Evolutionary conservation across 2,329 filamentous ascomycete species (phyloP), one percentile per base, ranked within the genome.

Genomic region (Fusarium marasasianum): DNA sequence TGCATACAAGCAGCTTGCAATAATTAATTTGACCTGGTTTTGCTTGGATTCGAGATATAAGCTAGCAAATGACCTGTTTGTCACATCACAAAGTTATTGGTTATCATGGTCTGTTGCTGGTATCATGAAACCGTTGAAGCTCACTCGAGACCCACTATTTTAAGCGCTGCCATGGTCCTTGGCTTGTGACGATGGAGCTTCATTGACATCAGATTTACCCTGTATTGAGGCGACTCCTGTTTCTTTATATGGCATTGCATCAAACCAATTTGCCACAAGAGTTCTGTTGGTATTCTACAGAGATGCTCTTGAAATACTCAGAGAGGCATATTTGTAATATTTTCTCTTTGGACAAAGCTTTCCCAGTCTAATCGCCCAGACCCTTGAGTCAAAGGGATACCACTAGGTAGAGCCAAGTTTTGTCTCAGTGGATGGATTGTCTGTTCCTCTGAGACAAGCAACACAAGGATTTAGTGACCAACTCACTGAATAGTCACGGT

Each of bases 171-270:
- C 41, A 63, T 44, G 29, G 31, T 66, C 33, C 20, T 59, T 26
- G 37, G 50, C 64, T 38, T 65, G 40, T 66, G 61, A 58, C 10
- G 29, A 62, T 68, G 40, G 37, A 47, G 47, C 51, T 41, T 67
- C 55, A 15, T 63, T 12, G 22, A 63, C 24, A 15, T 40, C 43
- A 44, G 6, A 20, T 18, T n/a, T 69, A 69, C 48, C 64, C 48
- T 69, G 13, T 24, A 38, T 40, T 17, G 37, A 24, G 63, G 13
- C 38, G 22, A 44, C 18, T 29, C 26, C 22, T 26, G 3, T 18
- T 31, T 60, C 3, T n/a, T 29, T 9, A 14, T 3, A 48, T 4
- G 6, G 4, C 11, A 24, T 20, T 17, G 9, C 6, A 29, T 54
- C 14, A 17, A 37, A 24, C 11, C 8, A 33, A 4, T 3, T 17